Conservation (phyloP, 306 rosid species). For the Ormosia semicastrata region DNA sequence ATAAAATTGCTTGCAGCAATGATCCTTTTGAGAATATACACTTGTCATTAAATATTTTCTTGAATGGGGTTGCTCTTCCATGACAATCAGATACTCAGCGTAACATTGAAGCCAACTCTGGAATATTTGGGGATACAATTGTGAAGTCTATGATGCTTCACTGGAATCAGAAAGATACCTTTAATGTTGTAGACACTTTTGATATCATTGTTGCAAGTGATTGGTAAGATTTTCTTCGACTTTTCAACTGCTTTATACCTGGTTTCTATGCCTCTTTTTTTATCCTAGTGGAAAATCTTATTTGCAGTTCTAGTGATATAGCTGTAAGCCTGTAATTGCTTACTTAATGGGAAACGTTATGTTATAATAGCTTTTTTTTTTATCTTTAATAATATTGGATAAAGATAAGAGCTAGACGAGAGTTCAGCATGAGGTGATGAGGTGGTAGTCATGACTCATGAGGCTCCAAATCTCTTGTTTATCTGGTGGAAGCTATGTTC, state of each 20-base stretch:
- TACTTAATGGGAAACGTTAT: constrained; percentile 18
- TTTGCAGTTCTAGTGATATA: constrained; percentile 15
- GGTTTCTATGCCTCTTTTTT: neutral
- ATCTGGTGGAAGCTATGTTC: constrained; percentile 22
- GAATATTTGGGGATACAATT: constrained; percentile 75
- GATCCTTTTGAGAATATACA: neutral
- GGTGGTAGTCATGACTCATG: neutral
- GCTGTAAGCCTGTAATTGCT: constrained; percentile 14
- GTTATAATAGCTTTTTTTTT: constrained; percentile 11
- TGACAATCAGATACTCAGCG: constrained; percentile 76
- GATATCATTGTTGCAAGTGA: constrained; percentile 85
- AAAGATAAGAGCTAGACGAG: constrained; percentile 11
- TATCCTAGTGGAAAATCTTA: neutral
- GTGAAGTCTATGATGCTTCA: constrained; percentile 79
- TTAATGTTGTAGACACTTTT: constrained; percentile 45
- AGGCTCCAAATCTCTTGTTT: constrained; percentile 18
- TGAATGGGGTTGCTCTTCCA: constrained; percentile 25
- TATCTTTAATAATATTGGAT: constrained; percentile 23
- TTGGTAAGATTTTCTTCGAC: constrained; percentile 47
- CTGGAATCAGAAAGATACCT: constrained; percentile 69
- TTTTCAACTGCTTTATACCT: neutral
- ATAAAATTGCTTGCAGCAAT: neutral
- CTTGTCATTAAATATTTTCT: constrained; percentile 23
- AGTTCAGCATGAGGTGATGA: neutral
- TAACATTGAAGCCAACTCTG: constrained; percentile 65